These are phyloP conservation scores for Xylariales sp. DNA, from an alignment of 2,329 filamentous ascomycete genomes.

Conservation along the genomic window DNA sequence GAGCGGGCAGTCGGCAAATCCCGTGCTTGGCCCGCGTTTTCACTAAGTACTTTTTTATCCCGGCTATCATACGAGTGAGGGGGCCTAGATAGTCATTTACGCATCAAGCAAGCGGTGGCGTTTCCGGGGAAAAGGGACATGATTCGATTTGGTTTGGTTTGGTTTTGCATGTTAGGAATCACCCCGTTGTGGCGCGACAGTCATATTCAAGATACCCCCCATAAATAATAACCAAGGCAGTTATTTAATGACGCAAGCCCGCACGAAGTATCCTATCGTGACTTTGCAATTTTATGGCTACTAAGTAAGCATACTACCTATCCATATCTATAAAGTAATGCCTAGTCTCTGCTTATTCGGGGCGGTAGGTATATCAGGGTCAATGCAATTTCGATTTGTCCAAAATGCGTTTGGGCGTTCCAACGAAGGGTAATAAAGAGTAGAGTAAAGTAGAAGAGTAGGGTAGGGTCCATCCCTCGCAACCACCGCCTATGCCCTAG, in stretches of 20 bases:
- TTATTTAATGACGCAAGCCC: too few relatives aligned
- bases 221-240: background rate
- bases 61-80: background rate
- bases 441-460: background rate
- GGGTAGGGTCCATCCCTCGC: too few relatives aligned
- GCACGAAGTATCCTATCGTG: too few relatives aligned
- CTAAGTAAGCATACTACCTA: conserved; percentile 16
- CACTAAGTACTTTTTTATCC: background rate
- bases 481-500: background rate
- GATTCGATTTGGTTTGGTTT: background rate
- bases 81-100: background rate
- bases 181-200: background rate
- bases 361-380: background rate
- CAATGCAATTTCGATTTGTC: background rate
- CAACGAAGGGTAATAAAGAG: background rate
- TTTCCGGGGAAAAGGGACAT: conserved; percentile 1
- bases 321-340: conserved; percentile 3
- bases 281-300: background rate
- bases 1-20: conserved; percentile 8
- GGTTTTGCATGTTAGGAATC: background rate
- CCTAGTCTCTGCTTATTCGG: background rate
- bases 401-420: background rate
- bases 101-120: conserved; percentile 22
- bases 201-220: conserved; percentile 31
- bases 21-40: background rate